Conservation (phyloP, 208 protist genomes). For the Leishmania martiniquensis region DNA sequence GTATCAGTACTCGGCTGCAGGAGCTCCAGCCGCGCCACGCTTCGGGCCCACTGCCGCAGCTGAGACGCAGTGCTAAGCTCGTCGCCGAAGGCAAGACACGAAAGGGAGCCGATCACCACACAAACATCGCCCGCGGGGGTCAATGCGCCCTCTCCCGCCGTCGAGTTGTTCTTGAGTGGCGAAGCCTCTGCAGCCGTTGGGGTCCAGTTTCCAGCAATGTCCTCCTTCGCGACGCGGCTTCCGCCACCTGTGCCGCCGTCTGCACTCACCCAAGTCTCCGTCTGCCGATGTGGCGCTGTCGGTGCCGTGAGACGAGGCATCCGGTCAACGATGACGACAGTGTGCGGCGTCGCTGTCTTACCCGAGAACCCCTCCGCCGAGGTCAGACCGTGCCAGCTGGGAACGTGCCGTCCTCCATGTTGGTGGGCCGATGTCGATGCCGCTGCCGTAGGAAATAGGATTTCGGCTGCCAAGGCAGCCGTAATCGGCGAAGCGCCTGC, state of each 20-base stretch:
- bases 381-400: constrained; percentile 23
- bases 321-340: background rate
- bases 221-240: background rate
- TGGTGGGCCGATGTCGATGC: background rate
- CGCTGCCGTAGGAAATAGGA: background rate
- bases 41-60: constrained; percentile 32
- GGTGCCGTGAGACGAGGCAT: background rate
- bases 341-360: background rate
- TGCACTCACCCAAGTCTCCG: background rate
- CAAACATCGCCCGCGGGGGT: constrained; percentile 1
- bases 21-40: constrained; percentile 14
- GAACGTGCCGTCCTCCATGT: constrained; percentile 11
- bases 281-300: background rate
- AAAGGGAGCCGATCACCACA: constrained; percentile 13
- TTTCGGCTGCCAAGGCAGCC: background rate
- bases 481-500: background rate
- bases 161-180: background rate
- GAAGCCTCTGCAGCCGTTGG: background rate
- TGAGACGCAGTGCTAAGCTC: constrained; percentile 22
- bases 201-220: background rate
- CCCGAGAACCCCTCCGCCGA: background rate
- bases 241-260: background rate
- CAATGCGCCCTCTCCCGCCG: background rate
- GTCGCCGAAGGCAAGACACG: constrained; percentile 22
- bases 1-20: constrained; percentile 31